phyloP scores from a whole-genome alignment of 78 protist genomes.

The Polysphondylium violaceum region DNA sequence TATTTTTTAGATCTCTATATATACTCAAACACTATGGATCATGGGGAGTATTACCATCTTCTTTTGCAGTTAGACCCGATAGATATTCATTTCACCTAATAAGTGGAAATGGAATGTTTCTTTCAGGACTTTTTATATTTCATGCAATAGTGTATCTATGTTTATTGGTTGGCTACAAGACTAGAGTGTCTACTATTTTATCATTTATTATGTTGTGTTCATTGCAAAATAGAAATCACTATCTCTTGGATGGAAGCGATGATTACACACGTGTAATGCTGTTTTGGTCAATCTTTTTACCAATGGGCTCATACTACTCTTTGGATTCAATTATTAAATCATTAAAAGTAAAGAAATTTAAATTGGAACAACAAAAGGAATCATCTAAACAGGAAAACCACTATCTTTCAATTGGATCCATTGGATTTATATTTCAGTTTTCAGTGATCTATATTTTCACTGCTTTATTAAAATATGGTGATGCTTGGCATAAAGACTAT shows the following conservation, averaged over 20 bases:
- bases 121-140: not conserved
- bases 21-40: not conserved
- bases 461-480: conserved; percentile 45
- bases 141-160: not conserved
- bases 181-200: conserved; percentile 4
- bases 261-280: conserved; percentile 39
- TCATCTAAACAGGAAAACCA: not conserved
- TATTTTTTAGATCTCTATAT: not conserved
- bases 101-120: conserved; percentile 1
- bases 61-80: not conserved
- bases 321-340: conserved; percentile 27
- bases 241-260: conserved; percentile 56
- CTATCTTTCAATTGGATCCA: not conserved
- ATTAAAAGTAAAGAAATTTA: not conserved
- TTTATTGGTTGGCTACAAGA: conserved; percentile 49
- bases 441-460: conserved; percentile 39
- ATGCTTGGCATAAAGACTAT: conserved; percentile 39
- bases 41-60: conserved; percentile 21
- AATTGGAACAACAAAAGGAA: not conserved
- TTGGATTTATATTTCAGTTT: conserved; percentile 37
- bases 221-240: conserved; percentile 63
- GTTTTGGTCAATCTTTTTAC: conserved; percentile 49
- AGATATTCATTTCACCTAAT: conserved; percentile 40
- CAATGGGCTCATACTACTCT: conserved; percentile 6
- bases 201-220: conserved; percentile 40